These are phyloP conservation scores for Leucocoprinus leucothites DNA, from an alignment of 768 basidiomycete species.

Conservation along the genomic window DNA sequence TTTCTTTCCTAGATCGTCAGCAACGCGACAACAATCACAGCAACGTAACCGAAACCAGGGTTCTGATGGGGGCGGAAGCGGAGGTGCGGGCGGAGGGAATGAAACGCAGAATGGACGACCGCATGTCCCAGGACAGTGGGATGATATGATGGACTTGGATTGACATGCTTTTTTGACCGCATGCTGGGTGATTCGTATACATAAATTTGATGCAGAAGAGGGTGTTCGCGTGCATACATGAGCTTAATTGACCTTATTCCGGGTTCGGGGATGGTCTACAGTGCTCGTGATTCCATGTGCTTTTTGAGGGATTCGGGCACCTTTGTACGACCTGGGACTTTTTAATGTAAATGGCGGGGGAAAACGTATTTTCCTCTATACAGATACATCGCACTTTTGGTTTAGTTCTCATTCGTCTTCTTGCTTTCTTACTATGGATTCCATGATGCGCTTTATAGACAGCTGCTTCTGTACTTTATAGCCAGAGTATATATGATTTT, in stretches of 20 bases:
- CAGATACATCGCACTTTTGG: too few relatives aligned
- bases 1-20: neutral
- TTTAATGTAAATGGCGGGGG: too few relatives aligned
- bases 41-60: neutral
- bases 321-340: too few relatives aligned
- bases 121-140: constrained; percentile 6
- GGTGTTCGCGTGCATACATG: neutral
- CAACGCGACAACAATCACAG: neutral
- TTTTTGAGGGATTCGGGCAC: neutral
- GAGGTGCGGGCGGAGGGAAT: neutral
- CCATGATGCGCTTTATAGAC: too few relatives aligned
- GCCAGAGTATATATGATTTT: too few relatives aligned
- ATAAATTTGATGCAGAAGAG: neutral
- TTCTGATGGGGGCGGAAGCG: neutral
- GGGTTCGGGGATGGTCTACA: neutral
- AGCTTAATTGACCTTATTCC: neutral
- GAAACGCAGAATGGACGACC: neutral
- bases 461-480: too few relatives aligned
- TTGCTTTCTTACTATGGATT: too few relatives aligned
- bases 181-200: neutral
- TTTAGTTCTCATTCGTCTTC: too few relatives aligned
- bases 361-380: too few relatives aligned
- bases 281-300: neutral
- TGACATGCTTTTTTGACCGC: neutral
- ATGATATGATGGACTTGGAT: constrained; percentile 9